phyloP scores from a whole-genome alignment of 257 asterid species.

The Linderniella brevidens region DNA sequence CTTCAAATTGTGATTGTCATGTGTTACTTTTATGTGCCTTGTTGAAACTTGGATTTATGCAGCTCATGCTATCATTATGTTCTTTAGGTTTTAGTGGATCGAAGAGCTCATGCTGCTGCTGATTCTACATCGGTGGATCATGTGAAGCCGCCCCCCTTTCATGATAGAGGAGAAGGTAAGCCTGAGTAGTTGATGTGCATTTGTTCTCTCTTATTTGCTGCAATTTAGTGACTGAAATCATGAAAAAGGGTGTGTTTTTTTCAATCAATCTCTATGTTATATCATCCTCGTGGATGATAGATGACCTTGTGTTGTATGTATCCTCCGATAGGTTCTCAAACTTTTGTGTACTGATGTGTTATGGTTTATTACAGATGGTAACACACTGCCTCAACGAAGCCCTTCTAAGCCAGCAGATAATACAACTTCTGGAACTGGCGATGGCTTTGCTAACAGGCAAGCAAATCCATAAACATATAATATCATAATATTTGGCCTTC shows the following conservation, averaged over 20 bases:
- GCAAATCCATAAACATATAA: neutral
- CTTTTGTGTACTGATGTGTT: too few species aligned
- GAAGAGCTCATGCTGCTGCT: constrained; percentile 13
- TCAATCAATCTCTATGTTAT: too few species aligned
- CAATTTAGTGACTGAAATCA: neutral
- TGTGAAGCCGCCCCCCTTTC: constrained; percentile 15
- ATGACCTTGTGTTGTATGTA: too few species aligned
- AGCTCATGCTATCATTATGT: too few species aligned
- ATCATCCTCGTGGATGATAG: neutral
- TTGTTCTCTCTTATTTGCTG: constrained; percentile 1
- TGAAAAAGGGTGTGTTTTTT: neutral
- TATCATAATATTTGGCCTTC: too few species aligned
- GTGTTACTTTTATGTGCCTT: too few species aligned
- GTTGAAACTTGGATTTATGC: too few species aligned
- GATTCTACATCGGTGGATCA: constrained; percentile 27
- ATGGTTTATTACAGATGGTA: constrained; percentile 26
- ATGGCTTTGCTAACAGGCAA: constrained; percentile 71
- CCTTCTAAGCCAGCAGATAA: constrained; percentile 48
- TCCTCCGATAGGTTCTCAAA: neutral
- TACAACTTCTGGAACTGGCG: constrained; percentile 18
- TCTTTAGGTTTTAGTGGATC: constrained; percentile 56
- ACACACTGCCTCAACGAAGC: constrained; percentile 40
- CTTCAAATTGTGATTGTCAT: too few species aligned
- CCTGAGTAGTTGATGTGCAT: neutral
- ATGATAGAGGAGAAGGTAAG: constrained; percentile 50